These are phyloP conservation scores for Actinomortierella ambigua DNA, from an alignment of 371 early-diverging fungal genomes.

Conservation along the genomic window DNA sequence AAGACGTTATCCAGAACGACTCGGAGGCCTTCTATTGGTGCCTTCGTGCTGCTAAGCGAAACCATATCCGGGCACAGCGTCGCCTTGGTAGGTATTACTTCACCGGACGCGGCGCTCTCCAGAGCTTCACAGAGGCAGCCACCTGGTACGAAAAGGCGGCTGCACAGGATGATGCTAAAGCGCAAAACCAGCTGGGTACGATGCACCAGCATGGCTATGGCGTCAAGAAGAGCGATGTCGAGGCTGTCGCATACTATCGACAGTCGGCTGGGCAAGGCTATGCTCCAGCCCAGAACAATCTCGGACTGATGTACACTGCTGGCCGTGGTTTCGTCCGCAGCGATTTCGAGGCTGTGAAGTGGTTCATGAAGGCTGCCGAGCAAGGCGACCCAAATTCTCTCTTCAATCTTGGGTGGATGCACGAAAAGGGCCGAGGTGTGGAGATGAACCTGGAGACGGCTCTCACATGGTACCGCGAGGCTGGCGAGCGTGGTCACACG, in stretches of 20 bases:
- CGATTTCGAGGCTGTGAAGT: conserved; percentile 66
- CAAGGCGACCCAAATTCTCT: conserved; percentile 82
- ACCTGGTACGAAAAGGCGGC: conserved; percentile 74
- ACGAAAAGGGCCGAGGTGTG: conserved; percentile 81
- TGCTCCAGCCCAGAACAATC: too few relatives aligned
- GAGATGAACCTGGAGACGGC: conserved; percentile 59
- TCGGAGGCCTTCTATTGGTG: conserved; percentile 74
- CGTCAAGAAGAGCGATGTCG: not conserved
- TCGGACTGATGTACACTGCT: conserved; percentile 83
- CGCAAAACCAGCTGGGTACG: not conserved
- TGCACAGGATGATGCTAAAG: conserved; percentile 60
- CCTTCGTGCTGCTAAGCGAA: conserved; percentile 68
- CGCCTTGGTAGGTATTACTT: conserved; percentile 56
- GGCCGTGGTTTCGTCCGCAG: conserved; percentile 77
- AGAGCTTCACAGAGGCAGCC: too few relatives aligned
- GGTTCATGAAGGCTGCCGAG: conserved; percentile 79
- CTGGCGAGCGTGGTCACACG: too few relatives aligned
- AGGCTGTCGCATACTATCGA: conserved; percentile 72
- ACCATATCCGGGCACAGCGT: conserved; percentile 83
- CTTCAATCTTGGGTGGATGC: conserved; percentile 74
- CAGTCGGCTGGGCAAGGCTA: conserved; percentile 72
- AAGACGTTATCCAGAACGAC: too few relatives aligned
- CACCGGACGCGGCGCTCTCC: too few relatives aligned
- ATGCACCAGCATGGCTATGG: too few relatives aligned
- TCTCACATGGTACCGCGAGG: too few relatives aligned